These are phyloP conservation scores for Fomitiporia mediterranea DNA, from an alignment of 1,284 basidiomycete genomes.

Conservation along the genomic window DNA sequence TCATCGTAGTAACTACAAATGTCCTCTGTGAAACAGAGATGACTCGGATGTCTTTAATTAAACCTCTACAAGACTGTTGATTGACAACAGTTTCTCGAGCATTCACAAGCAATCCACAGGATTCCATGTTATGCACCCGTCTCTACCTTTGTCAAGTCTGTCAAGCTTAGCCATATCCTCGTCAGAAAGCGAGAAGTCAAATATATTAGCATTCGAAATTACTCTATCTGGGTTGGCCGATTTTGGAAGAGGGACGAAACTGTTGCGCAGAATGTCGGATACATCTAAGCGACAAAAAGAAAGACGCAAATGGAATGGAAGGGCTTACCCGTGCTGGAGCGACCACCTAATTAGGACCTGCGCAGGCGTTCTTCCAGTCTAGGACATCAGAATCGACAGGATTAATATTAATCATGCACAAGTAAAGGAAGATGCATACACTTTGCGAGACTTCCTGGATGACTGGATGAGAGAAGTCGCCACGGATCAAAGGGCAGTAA, in stretches of 20 bases:
- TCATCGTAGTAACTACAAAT: too few species aligned
- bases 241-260: slow-evolving; percentile 73
- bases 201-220: slow-evolving; percentile 62
- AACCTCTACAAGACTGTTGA: too few species aligned
- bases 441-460: slow-evolving; percentile 41
- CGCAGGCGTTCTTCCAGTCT: slow-evolving; percentile 46
- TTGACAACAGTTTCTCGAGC: not conserved
- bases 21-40: too few species aligned
- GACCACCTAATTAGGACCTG: slow-evolving; percentile 70
- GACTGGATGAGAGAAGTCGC: slow-evolving; percentile 37
- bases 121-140: slow-evolving; percentile 68
- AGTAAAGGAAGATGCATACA: slow-evolving; percentile 25
- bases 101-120: slow-evolving; percentile 44
- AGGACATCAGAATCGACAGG: slow-evolving; percentile 33
- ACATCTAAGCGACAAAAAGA: not conserved
- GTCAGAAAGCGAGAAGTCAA: slow-evolving; percentile 59
- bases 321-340: slow-evolving; percentile 52
- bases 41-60: too few species aligned
- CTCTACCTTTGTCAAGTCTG: slow-evolving; percentile 56
- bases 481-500: slow-evolving; percentile 49
- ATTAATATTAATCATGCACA: slow-evolving; percentile 9
- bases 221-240: slow-evolving; percentile 66
- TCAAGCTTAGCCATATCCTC: slow-evolving; percentile 64
- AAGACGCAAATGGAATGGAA: not conserved
- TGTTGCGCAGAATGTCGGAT: slow-evolving; percentile 24